Evolutionary conservation across 768 basidiomycete species (phyloP).

Genomic region (Mycena alexandri): DNA sequence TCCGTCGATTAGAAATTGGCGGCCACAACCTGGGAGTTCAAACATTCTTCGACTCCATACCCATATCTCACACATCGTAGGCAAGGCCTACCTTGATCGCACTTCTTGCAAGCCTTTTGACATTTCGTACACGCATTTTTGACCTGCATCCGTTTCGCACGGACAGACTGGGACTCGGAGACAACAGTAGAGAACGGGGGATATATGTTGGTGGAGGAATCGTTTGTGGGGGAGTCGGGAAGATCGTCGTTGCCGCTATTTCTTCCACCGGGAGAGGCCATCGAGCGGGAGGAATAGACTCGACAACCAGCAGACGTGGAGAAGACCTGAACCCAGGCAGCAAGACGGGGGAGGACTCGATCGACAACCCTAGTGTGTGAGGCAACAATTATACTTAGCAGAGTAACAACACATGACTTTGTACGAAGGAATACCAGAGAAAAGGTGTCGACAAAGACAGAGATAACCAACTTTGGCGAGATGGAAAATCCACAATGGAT

Average conservation of each 20-base stretch:
- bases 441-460: not conserved
- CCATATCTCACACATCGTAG: slow-evolving; percentile 92
- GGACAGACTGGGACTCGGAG: slow-evolving; percentile 39
- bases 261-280: slow-evolving; percentile 51
- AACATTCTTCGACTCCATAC: slow-evolving; percentile 80
- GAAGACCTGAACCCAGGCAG: slow-evolving; percentile 9
- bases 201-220: slow-evolving; percentile 54
- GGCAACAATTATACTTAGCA: slow-evolving; percentile 34
- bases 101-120: slow-evolving; percentile 93
- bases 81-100: slow-evolving; percentile 90
- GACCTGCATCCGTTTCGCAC: slow-evolving; percentile 82
- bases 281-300: slow-evolving; percentile 41
- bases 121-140: slow-evolving; percentile 94
- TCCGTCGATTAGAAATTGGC: slow-evolving; percentile 35
- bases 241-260: slow-evolving; percentile 46
- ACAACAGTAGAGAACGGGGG: slow-evolving; percentile 77
- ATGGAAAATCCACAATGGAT: not conserved
- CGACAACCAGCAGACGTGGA: too few species aligned
- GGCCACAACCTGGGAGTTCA: slow-evolving; percentile 70
- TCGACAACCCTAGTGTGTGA: slow-evolving; percentile 20
- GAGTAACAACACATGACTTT: slow-evolving; percentile 28
- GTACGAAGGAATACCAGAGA: slow-evolving; percentile 10
- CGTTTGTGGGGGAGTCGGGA: slow-evolving; percentile 50
- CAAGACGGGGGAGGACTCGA: not conserved
- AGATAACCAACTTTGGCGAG: not conserved